Conservation (phyloP, 495 filamentous ascomycete species). For the Neurospora sp. region DNA sequence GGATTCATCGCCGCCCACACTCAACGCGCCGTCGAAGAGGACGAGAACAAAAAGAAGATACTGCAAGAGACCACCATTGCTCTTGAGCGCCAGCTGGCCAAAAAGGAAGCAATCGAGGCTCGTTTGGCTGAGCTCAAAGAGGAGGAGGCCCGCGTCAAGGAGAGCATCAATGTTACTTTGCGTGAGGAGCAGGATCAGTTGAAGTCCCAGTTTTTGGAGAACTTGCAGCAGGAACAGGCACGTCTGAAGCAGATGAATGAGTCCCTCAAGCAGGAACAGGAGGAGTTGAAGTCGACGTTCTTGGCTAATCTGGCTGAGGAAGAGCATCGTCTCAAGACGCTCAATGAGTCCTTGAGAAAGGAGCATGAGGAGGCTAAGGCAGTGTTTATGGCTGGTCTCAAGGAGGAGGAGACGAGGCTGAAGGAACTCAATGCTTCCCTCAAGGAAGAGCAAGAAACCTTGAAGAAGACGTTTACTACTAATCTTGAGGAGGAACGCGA, state of each 20-base stretch:
- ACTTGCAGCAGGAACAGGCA: conserved; percentile 15
- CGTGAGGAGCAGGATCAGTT: conserved; percentile 40
- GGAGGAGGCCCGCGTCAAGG: conserved; percentile 32
- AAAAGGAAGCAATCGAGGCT: conserved; percentile 69
- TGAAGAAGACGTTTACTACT: conserved; percentile 14
- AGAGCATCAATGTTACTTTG: conserved; percentile 33
- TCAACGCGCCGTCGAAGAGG: conserved; percentile 64
- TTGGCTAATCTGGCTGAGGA: conserved; percentile 6
- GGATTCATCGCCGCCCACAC: conserved; percentile 76
- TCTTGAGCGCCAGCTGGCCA: conserved; percentile 64
- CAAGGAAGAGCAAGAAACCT: conserved; percentile 16
- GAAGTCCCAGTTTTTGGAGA: conserved; percentile 17
- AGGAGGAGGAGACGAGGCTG: conserved; percentile 54
- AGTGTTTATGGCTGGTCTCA: conserved; percentile 24
- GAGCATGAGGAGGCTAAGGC: conserved; percentile 13
- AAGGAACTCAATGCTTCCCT: conserved; percentile 18
- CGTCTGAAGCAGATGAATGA: conserved; percentile 13
- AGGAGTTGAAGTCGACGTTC: conserved; percentile 6
- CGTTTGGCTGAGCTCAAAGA: conserved; percentile 48
- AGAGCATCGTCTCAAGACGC: conserved; percentile 1
- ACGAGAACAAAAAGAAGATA: conserved; percentile 67
- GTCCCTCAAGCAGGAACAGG: conserved; percentile 8
- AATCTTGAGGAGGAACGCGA: conserved; percentile 18
- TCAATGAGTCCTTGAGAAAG: conserved; percentile 4
- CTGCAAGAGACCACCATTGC: conserved; percentile 74